Evolutionary conservation across 768 basidiomycete species (phyloP).

Genomic region (Gloeophyllum trabeum): DNA sequence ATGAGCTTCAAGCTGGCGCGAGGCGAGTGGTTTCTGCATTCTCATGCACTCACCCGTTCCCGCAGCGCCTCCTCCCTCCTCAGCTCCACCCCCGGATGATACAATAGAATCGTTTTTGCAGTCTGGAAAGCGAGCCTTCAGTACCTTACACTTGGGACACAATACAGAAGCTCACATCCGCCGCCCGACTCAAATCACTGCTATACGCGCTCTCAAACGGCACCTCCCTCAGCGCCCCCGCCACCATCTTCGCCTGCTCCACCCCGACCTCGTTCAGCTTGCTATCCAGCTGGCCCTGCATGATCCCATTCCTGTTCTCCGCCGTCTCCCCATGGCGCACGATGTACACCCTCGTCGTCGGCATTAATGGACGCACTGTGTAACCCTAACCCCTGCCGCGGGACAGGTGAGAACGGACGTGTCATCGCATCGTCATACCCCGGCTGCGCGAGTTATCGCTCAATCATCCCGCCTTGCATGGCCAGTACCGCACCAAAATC

Average conservation of each 20-base stretch:
- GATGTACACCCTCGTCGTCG: constrained; percentile 41
- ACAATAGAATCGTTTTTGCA: constrained; percentile 45
- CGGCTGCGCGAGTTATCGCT: background rate
- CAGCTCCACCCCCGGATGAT: constrained; percentile 37
- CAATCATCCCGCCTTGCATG: background rate
- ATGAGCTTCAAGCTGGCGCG: background rate
- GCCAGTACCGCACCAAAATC: background rate
- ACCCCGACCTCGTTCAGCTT: constrained; percentile 49
- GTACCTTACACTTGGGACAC: background rate
- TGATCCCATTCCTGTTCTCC: constrained; percentile 46
- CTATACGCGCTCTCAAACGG: constrained; percentile 50
- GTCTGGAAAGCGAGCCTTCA: constrained; percentile 33
- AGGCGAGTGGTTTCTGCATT: no score
- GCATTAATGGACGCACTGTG: constrained; percentile 9
- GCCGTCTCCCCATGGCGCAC: constrained; percentile 76
- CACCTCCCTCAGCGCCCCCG: constrained; percentile 38
- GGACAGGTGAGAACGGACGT: background rate
- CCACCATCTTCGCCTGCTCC: constrained; percentile 47
- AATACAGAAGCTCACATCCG: constrained; percentile 33
- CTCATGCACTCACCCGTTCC: constrained; percentile 60
- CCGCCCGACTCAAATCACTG: constrained; percentile 65
- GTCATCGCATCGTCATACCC: background rate
- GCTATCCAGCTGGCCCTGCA: constrained; percentile 73
- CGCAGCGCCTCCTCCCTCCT: constrained; percentile 36
- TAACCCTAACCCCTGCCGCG: background rate